Evolutionary conservation across 192 early-diverging fungal species (phyloP), one percentile per base, ranked within the genome.

Genomic region (Chytriomyces sp.): DNA sequence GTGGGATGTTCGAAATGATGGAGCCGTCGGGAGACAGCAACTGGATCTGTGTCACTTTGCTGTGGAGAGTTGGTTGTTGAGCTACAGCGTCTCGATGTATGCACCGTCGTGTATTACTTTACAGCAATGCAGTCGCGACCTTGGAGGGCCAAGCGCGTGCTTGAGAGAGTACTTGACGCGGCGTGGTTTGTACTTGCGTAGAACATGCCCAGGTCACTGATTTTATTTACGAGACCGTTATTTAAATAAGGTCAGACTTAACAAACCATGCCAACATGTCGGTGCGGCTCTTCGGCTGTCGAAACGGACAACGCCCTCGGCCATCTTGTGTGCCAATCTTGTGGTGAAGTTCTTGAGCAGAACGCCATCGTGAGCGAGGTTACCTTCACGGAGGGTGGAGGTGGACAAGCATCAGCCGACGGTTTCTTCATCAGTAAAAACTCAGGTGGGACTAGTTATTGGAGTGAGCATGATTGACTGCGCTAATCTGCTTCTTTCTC

Each of bases 341-440:
- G 69, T 26, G 45, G 64, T 24, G 82, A 96, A 89, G 96, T 98
- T 24, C 71, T 94, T 63, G 96, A 97, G 84, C 94, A 98, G 78
- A 96, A 96, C 81, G 89, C 88, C 48, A 96, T 98, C 64, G 93
- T 98, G 18, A 82, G 94, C 0, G 97, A 98, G 85, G 91, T 97
- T 45, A 90, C 93, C 7, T 98, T 98, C 82, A 89, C 86, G 28
- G 97, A 98, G 82, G 87, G 88, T 7, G 78, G 93, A 28, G 92
- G 90, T 61, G 97, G 97, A n/a, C 92, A 93, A 7, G 93, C 94
- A 3, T 76, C 82, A 16, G 86, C 86, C 5, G 85, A 89, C 53
- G 88, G 88, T 16, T 86, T 89, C 77, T 65, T 50, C 10, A 53
- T 82, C 7, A 64, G 24, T 49, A 45, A 35, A 50, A 67, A 45